phyloP scores from a whole-genome alignment of 23 red algal species.

The Agarophyton chilense region DNA sequence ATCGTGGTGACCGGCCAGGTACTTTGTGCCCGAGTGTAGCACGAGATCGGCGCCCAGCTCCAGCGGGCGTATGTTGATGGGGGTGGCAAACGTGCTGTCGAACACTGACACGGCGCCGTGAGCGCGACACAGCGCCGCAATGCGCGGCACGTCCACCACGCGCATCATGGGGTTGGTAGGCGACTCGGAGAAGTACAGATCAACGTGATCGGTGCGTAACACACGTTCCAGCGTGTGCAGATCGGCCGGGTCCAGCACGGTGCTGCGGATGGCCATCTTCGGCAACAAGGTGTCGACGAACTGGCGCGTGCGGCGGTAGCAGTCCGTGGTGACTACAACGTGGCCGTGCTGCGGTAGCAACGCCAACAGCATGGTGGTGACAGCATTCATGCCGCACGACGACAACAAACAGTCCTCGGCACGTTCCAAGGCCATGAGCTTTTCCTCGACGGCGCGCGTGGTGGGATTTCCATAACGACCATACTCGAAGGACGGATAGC shows the following conservation, averaged over 20 bases:
- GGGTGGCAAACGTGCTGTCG: conserved; percentile 97
- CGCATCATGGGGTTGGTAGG: conserved; percentile 96
- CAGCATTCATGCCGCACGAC: conserved; percentile 95
- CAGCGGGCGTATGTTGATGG: conserved; percentile 87
- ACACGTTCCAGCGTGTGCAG: conserved; percentile 48
- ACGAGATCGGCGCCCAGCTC: conserved; percentile 90
- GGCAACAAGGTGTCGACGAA: conserved; percentile 92
- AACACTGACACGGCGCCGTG: conserved; percentile 76
- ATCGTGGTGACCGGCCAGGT: conserved; percentile 97
- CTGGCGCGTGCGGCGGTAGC: conserved; percentile 96
- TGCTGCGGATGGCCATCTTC: conserved; percentile 81
- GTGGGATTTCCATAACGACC: conserved; percentile 98
- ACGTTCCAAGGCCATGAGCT: conserved; percentile 85
- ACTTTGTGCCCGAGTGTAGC: conserved; percentile 97
- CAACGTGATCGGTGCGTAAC: conserved; percentile 23
- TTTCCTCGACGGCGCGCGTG: conserved; percentile 93
- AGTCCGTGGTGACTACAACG: conserved; percentile 96
- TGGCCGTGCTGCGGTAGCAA: conserved; percentile 78
- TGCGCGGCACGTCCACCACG: conserved; percentile 84
- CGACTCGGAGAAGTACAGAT: conserved; percentile 92
- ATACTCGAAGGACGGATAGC: conserved; percentile 95
- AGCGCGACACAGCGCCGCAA: conserved; percentile 69
- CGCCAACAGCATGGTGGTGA: conserved; percentile 98
- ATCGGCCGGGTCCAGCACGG: conserved; percentile 90
- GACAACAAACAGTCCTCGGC: conserved; percentile 92